Conservation (phyloP, 345 rosid species). For the Raphanus raphanistrum region DNA sequence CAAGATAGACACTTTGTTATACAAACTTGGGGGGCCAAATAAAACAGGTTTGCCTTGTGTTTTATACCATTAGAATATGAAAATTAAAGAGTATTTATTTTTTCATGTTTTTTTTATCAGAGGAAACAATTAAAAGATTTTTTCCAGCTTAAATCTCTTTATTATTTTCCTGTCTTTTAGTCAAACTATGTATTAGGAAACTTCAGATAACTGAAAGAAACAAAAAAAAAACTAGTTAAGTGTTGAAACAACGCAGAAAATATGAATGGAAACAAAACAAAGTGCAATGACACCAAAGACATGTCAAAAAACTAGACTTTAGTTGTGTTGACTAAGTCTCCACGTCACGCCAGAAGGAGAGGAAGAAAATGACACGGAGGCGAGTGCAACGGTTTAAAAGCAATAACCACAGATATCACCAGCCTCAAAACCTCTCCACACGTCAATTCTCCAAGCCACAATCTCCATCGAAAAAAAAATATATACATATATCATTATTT, state of each 20-base stretch:
- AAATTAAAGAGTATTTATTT: neutral
- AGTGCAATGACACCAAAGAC: conserved; percentile 17
- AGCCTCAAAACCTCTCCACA: conserved; percentile 21
- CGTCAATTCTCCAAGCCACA: conserved; percentile 22
- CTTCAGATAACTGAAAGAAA: too few species aligned
- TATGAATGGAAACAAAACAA: conserved; percentile 10
- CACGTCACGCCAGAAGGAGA: conserved; percentile 27
- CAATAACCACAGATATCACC: conserved; percentile 24
- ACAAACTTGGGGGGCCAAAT: neutral
- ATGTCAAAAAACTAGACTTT: too few species aligned
- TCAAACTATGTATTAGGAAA: neutral
- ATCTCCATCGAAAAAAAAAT: neutral
- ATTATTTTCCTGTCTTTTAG: neutral
- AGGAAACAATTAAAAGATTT: neutral
- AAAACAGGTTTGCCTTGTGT: conserved; percentile 10
- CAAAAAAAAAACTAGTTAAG: too few species aligned
- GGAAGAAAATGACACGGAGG: conserved; percentile 1
- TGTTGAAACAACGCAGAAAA: neutral
- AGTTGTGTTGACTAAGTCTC: conserved; percentile 35
- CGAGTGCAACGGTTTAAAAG: neutral
- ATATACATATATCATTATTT: neutral
- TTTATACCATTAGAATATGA: conserved; percentile 11
- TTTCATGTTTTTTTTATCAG: neutral
- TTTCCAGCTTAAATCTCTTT: neutral
- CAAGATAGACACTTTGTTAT: conserved; percentile 13